Base-by-base conservation (phyloP, 176 grass and related monocot genomes). In the Oryza officinalis region DNA sequence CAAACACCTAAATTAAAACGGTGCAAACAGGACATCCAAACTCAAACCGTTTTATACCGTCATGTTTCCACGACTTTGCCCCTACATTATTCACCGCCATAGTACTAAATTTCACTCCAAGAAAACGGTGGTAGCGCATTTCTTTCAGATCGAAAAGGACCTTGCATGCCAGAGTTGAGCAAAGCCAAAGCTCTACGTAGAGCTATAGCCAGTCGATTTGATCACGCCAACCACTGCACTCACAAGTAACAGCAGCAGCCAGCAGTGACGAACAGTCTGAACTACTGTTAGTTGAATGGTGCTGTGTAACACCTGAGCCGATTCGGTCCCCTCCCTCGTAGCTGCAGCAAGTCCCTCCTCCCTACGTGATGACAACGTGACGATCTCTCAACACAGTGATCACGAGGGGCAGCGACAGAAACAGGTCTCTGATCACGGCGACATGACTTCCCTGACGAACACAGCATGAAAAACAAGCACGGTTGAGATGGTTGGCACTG, bases 61-160 rank as follows among this genome's bases (percentile, higher is more conserved):
- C 45, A 47, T 4, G 12, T 2, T 47, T 47, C 45, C 52, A 9
- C 17, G 7, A 37, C 6, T 37, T 33, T 5, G 4, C 32, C 6
- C 0, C 18, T 22, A 22, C 4, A 22, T 54, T 22, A 22, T 22
- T 57, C 20, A 57, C 7, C 6, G 2, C 0, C 22, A n/a, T 9
- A 38, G 37, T 8, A 57, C 18, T 57, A 6, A 57, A n/a, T 57
- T n/a, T n/a, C 3, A 57, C 52, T 57, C 0, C 20, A 57, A n/a
- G 20, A 57, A 57, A 57, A 6, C 8, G 52, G 45, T 47, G 13
- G 6, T 57, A 57, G 20, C 2, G 14, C 20, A 57, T 57, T 57
- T 57, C 52, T 57, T 57, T 22, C 52, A 9, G 52, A 84, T 40
- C 45, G 77, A 67, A 13, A 67, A 65, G 17, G 69, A 80, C 76